phyloP scores from a whole-genome alignment of 768 basidiomycete species.

The Boletus coccyginus region DNA sequence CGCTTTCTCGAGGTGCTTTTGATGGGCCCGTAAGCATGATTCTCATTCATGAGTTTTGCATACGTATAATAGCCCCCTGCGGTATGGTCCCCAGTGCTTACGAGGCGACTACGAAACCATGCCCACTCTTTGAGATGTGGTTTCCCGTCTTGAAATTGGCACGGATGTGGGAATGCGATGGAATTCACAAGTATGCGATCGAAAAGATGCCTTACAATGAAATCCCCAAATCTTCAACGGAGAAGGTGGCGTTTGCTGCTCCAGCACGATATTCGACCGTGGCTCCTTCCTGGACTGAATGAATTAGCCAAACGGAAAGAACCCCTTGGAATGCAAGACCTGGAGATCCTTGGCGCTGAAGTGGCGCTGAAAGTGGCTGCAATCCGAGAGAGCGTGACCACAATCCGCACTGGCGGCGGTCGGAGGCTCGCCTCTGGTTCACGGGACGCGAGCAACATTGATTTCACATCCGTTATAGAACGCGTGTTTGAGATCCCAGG shows the following conservation, averaged over 20 bases:
- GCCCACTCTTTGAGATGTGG: slow-evolving; percentile 31
- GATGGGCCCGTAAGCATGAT: slow-evolving; percentile 7
- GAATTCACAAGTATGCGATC: slow-evolving; percentile 31
- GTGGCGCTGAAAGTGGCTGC: slow-evolving; percentile 19
- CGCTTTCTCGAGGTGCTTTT: slow-evolving; percentile 24
- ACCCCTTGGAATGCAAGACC: slow-evolving; percentile 16
- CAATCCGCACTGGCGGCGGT: no score
- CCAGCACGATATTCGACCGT: slow-evolving; percentile 30
- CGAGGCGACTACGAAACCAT: not conserved
- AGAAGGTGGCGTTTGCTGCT: slow-evolving; percentile 32
- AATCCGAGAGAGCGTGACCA: slow-evolving; percentile 18
- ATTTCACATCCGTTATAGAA: slow-evolving; percentile 16
- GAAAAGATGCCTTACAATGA: slow-evolving; percentile 22
- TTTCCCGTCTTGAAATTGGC: slow-evolving; percentile 38
- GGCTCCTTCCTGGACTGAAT: slow-evolving; percentile 32
- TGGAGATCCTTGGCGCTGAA: slow-evolving; percentile 14
- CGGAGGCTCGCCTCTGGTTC: not conserved
- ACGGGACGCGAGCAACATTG: slow-evolving; percentile 1
- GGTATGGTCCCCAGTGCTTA: not conserved
- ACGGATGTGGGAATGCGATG: slow-evolving; percentile 37
- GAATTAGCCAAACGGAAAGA: slow-evolving; percentile 17
- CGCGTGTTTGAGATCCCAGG: slow-evolving; percentile 7
- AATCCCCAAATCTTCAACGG: slow-evolving; percentile 9
- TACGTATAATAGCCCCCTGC: not conserved
- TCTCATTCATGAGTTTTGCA: not conserved